These are phyloP conservation scores for Myriosclerotinia duriaeana DNA, from an alignment of 2,329 filamentous ascomycete species.

Conservation along the genomic window DNA sequence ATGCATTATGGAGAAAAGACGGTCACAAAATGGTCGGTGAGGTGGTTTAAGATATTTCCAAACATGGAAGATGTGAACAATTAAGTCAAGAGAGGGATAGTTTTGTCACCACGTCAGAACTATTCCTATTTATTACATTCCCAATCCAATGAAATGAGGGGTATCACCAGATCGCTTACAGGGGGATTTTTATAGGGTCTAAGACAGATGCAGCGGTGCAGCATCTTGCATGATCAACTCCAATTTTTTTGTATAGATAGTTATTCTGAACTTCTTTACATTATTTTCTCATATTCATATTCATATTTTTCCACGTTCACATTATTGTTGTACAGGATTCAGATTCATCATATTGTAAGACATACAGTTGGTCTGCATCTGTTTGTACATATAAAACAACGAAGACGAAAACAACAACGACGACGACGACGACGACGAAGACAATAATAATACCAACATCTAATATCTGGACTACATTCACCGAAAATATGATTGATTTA, in stretches of 20 bases:
- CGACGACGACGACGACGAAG: background rate
- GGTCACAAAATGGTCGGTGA: constrained; percentile 11
- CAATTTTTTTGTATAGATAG: background rate
- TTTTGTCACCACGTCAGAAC: constrained; percentile 9
- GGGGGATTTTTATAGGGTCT: background rate
- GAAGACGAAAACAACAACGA: background rate
- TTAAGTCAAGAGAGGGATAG: constrained; percentile 11
- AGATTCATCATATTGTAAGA: constrained; percentile 1
- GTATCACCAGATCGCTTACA: constrained; percentile 7
- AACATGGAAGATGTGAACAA: background rate
- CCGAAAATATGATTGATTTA: constrained; percentile 6
- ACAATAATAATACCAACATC: background rate
- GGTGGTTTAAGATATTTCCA: background rate
- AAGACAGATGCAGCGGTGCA: constrained; percentile 6
- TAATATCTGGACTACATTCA: background rate
- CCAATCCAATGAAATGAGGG: constrained; percentile 8
- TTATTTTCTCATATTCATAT: background rate
- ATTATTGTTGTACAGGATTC: constrained; percentile 9
- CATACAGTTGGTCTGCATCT: background rate
- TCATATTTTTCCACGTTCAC: background rate
- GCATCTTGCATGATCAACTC: constrained; percentile 16
- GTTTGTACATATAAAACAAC: background rate
- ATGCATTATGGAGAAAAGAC: constrained; percentile 4
- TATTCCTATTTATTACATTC: background rate
- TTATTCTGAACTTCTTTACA: constrained; percentile 6